Percentiles rank a stretch among this genome's conserved stretches.
phyloP scores from a whole-genome alignment of 2,329 filamentous ascomycete genomes.

The Sporothrix protearum region DNA sequence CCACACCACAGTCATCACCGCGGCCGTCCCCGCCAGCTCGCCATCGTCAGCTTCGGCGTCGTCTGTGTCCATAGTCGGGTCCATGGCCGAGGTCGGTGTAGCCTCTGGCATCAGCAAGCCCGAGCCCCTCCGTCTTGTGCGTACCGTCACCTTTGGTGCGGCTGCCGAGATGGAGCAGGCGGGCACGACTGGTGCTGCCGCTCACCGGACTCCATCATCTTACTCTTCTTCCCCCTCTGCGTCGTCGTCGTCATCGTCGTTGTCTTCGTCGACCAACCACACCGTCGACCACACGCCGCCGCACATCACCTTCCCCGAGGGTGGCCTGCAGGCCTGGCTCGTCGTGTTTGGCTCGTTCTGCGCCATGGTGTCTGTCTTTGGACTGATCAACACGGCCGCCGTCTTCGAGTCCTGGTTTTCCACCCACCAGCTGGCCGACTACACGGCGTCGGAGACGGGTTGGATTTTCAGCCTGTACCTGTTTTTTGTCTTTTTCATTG shows the following conservation, averaged over 20 bases:
- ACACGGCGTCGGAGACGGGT: constrained; percentile 66
- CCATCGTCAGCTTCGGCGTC: constrained; percentile 21
- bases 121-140: constrained; percentile 20
- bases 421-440: constrained; percentile 64
- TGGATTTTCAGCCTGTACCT: constrained; percentile 84
- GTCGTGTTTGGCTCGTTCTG: constrained; percentile 75
- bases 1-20: not conserved
- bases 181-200: not conserved
- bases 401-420: constrained; percentile 75
- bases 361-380: constrained; percentile 66
- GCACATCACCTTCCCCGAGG: constrained; percentile 63
- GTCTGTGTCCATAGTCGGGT: constrained; percentile 23
- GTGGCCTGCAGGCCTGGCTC: constrained; percentile 67
- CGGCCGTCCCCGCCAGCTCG: constrained; percentile 3
- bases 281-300: constrained; percentile 21
- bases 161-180: not conserved
- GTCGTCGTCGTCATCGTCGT: constrained; percentile 7
- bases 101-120: constrained; percentile 1
- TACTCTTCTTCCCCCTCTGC: not conserved
- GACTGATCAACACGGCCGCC: constrained; percentile 70
- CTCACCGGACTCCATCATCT: not conserved
- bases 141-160: constrained; percentile 18
- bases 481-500: constrained; percentile 77
- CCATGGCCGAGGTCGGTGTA: constrained; percentile 13
- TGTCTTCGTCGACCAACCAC: not conserved